Evolutionary conservation across 2,329 filamentous ascomycete genomes (phyloP).

Genomic region (Penicillium hordei): DNA sequence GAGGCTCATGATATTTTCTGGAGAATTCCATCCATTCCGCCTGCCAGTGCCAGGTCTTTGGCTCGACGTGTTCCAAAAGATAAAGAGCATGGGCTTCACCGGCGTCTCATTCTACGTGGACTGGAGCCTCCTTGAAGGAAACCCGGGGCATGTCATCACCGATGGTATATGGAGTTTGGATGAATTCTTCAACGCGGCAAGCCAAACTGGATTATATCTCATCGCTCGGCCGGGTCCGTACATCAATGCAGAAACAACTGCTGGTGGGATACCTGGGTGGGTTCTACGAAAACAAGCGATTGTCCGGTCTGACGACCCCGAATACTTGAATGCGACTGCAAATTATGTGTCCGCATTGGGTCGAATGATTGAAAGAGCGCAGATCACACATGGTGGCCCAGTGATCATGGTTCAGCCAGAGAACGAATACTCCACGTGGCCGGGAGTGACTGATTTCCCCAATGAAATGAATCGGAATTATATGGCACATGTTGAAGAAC

Average conservation of each 20-base stretch:
- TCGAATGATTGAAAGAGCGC: constrained; percentile 49
- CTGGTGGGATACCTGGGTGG: constrained; percentile 78
- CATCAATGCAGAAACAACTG: constrained; percentile 72
- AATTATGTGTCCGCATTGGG: constrained; percentile 54
- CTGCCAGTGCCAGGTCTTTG: constrained; percentile 62
- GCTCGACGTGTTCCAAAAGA: constrained; percentile 75
- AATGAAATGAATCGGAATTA: constrained; percentile 57
- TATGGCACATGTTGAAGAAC: constrained; percentile 65
- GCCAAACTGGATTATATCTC: constrained; percentile 58
- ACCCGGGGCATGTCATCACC: constrained; percentile 63
- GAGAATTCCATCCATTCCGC: constrained; percentile 68
- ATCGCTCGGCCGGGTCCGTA: constrained; percentile 69
- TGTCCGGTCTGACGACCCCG: constrained; percentile 45
- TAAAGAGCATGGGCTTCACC: constrained; percentile 74
- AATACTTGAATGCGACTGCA: constrained; percentile 62
- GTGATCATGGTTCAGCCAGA: constrained; percentile 75
- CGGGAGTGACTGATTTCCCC: constrained; percentile 11
- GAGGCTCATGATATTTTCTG: constrained; percentile 67
- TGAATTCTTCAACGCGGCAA: constrained; percentile 36
- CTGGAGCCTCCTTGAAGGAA: constrained; percentile 55
- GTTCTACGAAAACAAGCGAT: constrained; percentile 63
- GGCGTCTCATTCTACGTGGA: constrained; percentile 64
- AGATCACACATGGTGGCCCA: constrained; percentile 77
- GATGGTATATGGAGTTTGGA: constrained; percentile 67
- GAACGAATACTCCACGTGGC: constrained; percentile 66